A percentile compares a stretch with the other conserved stretches of the same genome.
phyloP scores from a whole-genome alignment of 768 basidiomycete species.

The Holtermanniella nyarrowii region DNA sequence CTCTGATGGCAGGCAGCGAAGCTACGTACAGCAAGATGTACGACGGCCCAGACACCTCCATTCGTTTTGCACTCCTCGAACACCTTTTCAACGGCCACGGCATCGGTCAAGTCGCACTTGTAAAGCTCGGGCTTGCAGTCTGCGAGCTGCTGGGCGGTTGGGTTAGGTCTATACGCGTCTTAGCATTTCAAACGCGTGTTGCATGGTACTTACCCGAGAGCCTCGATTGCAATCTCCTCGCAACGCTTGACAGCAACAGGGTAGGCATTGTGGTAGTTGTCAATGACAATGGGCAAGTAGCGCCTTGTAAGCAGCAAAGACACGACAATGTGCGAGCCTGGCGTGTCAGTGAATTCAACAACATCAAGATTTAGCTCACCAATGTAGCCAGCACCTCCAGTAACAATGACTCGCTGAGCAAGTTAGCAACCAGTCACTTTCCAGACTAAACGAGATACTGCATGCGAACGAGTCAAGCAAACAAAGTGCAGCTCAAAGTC shows the following conservation, averaged over 20 bases:
- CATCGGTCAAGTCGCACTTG: conserved; percentile 62
- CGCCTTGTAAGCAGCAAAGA: conserved; percentile 71
- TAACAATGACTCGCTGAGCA: conserved; percentile 60
- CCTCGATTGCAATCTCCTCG: conserved; percentile 65
- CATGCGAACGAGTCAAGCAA: too few species aligned
- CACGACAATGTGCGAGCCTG: conserved; percentile 90
- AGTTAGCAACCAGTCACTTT: too few species aligned
- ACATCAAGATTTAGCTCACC: conserved; percentile 45
- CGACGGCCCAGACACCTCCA: conserved; percentile 89
- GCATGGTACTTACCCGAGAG: conserved; percentile 45
- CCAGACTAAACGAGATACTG: too few species aligned
- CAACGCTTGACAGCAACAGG: conserved; percentile 58
- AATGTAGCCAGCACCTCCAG: conserved; percentile 82
- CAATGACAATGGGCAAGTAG: conserved; percentile 87
- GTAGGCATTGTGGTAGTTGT: conserved; percentile 89
- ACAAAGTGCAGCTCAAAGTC: too few species aligned
- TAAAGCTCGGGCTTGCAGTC: conserved; percentile 20
- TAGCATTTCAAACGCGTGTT: neutral
- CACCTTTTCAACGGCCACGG: conserved; percentile 60
- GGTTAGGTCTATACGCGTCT: conserved; percentile 11
- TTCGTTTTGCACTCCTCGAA: conserved; percentile 70
- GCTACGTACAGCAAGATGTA: conserved; percentile 77
- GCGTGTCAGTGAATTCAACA: conserved; percentile 3
- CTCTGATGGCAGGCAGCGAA: neutral
- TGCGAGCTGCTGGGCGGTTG: conserved; percentile 8